A percentile compares a stretch with the other conserved stretches of the same genome.
Evolutionary conservation across 1,139 yeast species (phyloP).

Genomic region (Yamadazyma diospyri): DNA sequence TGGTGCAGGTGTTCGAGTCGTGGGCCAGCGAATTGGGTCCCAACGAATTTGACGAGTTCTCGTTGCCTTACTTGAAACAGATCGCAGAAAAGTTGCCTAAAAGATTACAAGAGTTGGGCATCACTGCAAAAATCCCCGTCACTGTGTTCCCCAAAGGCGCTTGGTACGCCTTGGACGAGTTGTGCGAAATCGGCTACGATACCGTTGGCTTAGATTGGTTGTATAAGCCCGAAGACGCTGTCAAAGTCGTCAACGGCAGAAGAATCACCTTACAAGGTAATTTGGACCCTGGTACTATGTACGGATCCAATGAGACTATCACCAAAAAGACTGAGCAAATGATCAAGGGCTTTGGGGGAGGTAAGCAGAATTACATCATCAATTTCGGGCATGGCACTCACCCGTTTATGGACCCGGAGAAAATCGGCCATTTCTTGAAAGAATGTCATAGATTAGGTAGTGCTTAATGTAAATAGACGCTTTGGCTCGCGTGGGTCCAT

Average conservation of each 20-base stretch:
- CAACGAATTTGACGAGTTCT: constrained; percentile 78
- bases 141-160: constrained; percentile 95
- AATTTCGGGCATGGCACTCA: constrained; percentile 98
- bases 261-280: constrained; percentile 88
- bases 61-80: constrained; percentile 81
- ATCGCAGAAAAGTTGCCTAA: constrained; percentile 67
- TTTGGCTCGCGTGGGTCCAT: too few species aligned
- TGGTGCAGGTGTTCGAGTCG: constrained; percentile 92
- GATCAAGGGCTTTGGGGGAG: constrained; percentile 90
- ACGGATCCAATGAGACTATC: constrained; percentile 82
- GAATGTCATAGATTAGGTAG: constrained; percentile 82
- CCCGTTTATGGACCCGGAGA: constrained; percentile 94
- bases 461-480: constrained; percentile 10
- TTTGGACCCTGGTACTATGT: constrained; percentile 91
- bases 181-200: constrained; percentile 83
- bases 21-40: constrained; percentile 99
- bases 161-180: constrained; percentile 90
- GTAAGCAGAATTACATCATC: constrained; percentile 84
- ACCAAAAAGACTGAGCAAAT: constrained; percentile 77
- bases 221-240: constrained; percentile 83
- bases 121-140: constrained; percentile 72
- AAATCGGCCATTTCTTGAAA: constrained; percentile 74
- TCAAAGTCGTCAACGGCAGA: constrained; percentile 69
- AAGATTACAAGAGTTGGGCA: constrained; percentile 69
- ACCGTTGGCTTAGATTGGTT: constrained; percentile 91